Evolutionary conservation across 1,284 basidiomycete genomes (phyloP), one percentile per base, ranked within the genome.

Genomic region (Puccinia novopanici): DNA sequence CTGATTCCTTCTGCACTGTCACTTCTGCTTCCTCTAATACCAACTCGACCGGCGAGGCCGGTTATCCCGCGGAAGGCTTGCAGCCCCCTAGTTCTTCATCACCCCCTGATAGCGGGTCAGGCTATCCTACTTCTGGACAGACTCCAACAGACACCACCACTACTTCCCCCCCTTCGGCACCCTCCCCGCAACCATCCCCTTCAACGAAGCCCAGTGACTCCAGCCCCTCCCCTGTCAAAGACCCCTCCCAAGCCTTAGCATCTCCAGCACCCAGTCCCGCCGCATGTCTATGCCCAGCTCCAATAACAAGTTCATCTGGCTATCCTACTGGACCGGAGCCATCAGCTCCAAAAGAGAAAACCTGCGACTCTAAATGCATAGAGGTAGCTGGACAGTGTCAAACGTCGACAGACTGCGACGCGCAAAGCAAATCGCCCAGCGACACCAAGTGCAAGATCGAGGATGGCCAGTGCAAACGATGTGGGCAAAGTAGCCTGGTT

Each of bases 371-470:
- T 15, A 73, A 80, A 63, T 80, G 77, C n/a, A 80, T 80, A 27
- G 77, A 80, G 45, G 70, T 80, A 15, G 40, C 77, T 52, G 77
- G 77, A 19, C 22, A 42, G 13, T 80, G 77, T 30, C 77, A 80
- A 54, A 65, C 48, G 15, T 80, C 77, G 24, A 61, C 70, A 22
- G 57, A 80, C 61, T 80, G 77, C 34, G 61, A 63, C 24, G 67
- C 70, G 37, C 77, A 80, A 34, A 59, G 50, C 24, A 57, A 80
- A 52, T 80, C 77, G 19, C 77, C 77, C 5, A 54, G 54, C 22
- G 68, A 71, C 22, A 50, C 77, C 37, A 80, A 80, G 34, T 80
- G 77, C 34, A 80, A 80, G 57, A 73, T 80, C 19, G 68, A 80
- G 54, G 70, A 73, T 45, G 77, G 77, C 27, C 45, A 71, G 37